Conservation (phyloP, 345 rosid genomes). For the Citrus maxima region DNA sequence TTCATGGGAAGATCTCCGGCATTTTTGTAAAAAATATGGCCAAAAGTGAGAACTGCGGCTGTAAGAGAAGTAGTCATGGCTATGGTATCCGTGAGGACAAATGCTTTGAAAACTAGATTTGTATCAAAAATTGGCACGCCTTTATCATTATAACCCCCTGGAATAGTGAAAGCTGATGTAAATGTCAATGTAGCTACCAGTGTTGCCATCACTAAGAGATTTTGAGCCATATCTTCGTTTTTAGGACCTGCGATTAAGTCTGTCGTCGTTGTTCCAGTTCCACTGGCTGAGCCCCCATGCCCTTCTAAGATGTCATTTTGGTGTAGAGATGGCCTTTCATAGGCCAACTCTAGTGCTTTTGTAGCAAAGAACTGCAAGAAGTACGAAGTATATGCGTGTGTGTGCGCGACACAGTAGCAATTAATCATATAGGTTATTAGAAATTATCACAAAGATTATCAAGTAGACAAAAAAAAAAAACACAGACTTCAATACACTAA, state of each 20-base stretch:
- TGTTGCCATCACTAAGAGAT: no score
- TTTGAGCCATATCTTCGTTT: background rate
- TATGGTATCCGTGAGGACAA: background rate
- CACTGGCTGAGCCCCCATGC: background rate
- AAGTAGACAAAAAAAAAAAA: no score
- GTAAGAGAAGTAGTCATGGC: background rate
- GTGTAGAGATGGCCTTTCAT: background rate
- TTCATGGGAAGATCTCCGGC: background rate
- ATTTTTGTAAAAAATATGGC: background rate
- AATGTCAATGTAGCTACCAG: no score
- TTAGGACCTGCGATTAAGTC: background rate
- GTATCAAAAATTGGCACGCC: no score
- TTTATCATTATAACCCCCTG: no score
- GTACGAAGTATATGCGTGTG: background rate
- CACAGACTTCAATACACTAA: no score
- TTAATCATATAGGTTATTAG: background rate
- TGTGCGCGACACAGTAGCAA: background rate
- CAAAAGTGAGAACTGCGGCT: background rate
- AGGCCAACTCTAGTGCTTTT: background rate
- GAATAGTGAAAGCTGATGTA: no score
- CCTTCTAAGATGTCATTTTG: background rate
- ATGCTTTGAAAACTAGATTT: background rate
- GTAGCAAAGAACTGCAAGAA: conserved; percentile 9
- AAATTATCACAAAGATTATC: background rate
- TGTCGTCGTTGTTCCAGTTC: background rate